These are phyloP conservation scores for Albizia julibrissin DNA, from an alignment of 306 rosid genomes.

Conservation along the genomic window DNA sequence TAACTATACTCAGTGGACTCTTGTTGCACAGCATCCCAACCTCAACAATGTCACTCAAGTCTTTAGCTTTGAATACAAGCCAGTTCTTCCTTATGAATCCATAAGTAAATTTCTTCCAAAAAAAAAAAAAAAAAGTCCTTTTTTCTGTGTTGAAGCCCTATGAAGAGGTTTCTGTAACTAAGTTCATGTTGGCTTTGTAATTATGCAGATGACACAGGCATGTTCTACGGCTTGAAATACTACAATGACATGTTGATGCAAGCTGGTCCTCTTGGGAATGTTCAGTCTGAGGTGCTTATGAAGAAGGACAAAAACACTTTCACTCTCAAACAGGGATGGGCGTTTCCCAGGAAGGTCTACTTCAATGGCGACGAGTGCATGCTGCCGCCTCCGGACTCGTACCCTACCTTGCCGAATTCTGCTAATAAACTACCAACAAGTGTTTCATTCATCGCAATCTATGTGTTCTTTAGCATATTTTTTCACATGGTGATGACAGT, in stretches of 20 bases:
- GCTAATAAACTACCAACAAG: constrained; percentile 35
- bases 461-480: constrained; percentile 40
- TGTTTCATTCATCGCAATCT: constrained; percentile 30
- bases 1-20: constrained; percentile 83
- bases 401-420: constrained; percentile 84
- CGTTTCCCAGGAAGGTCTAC: constrained; percentile 88
- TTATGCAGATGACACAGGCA: constrained; percentile 89
- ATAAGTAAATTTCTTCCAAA: constrained; percentile 57
- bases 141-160: constrained; percentile 3
- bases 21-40: constrained; percentile 87
- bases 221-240: constrained; percentile 91
- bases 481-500: constrained; percentile 34
- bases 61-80: constrained; percentile 83
- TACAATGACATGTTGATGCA: constrained; percentile 87
- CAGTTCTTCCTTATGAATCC: constrained; percentile 80
- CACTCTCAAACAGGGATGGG: constrained; percentile 91
- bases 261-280: constrained; percentile 88
- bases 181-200: constrained; percentile 4
- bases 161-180: background rate
- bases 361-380: constrained; percentile 93
- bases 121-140: background rate
- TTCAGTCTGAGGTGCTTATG: constrained; percentile 82
- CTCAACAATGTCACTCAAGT: constrained; percentile 91
- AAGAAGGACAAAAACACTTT: constrained; percentile 73
- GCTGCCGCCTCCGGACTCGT: constrained; percentile 86